Evolutionary conservation across 2,329 filamentous ascomycete species (phyloP), one percentile per base, ranked within the genome.

Genomic region (Celoporthe dispersa): DNA sequence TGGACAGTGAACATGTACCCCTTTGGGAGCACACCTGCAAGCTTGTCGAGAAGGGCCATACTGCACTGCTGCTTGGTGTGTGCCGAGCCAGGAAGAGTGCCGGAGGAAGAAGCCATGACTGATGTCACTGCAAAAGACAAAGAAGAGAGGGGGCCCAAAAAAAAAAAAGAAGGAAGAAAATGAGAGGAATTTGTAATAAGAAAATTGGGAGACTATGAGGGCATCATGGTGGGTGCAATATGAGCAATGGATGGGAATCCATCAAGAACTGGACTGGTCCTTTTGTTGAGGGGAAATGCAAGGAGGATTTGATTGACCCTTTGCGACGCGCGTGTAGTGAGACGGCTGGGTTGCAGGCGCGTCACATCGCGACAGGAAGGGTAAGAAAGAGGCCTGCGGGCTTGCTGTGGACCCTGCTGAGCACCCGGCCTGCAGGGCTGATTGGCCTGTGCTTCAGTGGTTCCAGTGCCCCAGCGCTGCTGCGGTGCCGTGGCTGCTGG

Each of bases 1-100:
- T 97, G 91, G 76, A 95, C 85, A 73, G 86, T 90, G 78, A 97
- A 92, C 19, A 77, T 81, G 76, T 80, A 78, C 73, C 81, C 84
- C 71, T 85, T 83, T 12, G 89, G 89, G 12, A 91, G 84, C 14
- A 85, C 82, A 1, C 79, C 76, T 8, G 85, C 83, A 14, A 89
- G 81, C 70, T 78, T 80, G 51, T 80, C 78, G 53, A 78, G 73
- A 3, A 85, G 78, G 16, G 68, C 68, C 8, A 76, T 73, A 63
- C 74, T 76, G 72, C 76, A 77, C 69, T 73, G 75, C 60, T 69
- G 68, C 37, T 66, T 70, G 12, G 51, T 75, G 67, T 25, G 70
- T 64, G 70, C 68, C 48, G 66, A 64, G 65, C 64, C 65, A 64
- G 71, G 71, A 70, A 72, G 62, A 37, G 53, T 25, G 70, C 71